phyloP scores from a whole-genome alignment of 2,329 filamentous ascomycete species.

The Didymella glomerata region DNA sequence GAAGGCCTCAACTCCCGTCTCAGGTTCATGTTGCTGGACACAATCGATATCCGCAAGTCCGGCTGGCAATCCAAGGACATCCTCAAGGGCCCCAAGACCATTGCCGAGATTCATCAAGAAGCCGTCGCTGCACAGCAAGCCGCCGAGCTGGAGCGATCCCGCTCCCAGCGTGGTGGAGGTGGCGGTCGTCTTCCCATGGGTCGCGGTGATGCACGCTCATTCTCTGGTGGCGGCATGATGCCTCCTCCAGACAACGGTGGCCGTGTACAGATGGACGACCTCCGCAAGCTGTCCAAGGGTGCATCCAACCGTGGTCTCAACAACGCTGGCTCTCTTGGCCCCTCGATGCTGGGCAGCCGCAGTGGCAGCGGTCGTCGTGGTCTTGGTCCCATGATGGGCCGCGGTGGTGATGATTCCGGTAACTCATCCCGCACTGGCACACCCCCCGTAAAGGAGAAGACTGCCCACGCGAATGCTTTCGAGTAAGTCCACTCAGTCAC shows the following conservation, averaged over 20 bases:
- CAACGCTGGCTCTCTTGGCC: conserved; percentile 70
- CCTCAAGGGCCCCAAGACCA: conserved; percentile 96
- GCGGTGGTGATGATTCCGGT: conserved; percentile 81
- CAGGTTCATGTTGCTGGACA: conserved; percentile 96
- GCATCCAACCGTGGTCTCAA: conserved; percentile 66
- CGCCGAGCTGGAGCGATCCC: conserved; percentile 71
- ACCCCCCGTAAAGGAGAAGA: conserved; percentile 73
- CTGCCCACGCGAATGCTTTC: conserved; percentile 84
- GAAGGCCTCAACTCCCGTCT: conserved; percentile 82
- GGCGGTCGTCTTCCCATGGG: conserved; percentile 76
- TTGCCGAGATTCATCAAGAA: conserved; percentile 88
- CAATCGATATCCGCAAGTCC: conserved; percentile 80
- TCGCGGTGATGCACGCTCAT: conserved; percentile 86
- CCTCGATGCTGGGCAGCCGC: conserved; percentile 84
- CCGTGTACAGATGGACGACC: conserved; percentile 88
- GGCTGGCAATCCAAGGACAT: conserved; percentile 87
- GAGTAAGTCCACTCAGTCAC: conserved; percentile 68
- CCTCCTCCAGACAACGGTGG: conserved; percentile 76
- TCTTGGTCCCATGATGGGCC: conserved; percentile 72
- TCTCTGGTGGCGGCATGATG: conserved; percentile 75
- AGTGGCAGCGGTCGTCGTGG: conserved; percentile 86
- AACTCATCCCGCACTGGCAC: conserved; percentile 90
- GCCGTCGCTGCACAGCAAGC: conserved; percentile 82
- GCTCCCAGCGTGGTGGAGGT: conserved; percentile 72
- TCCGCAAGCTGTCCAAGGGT: conserved; percentile 77